Base-by-base conservation (phyloP, 192 early-diverging fungal species). In the Rhizoclosmatium globosum region DNA sequence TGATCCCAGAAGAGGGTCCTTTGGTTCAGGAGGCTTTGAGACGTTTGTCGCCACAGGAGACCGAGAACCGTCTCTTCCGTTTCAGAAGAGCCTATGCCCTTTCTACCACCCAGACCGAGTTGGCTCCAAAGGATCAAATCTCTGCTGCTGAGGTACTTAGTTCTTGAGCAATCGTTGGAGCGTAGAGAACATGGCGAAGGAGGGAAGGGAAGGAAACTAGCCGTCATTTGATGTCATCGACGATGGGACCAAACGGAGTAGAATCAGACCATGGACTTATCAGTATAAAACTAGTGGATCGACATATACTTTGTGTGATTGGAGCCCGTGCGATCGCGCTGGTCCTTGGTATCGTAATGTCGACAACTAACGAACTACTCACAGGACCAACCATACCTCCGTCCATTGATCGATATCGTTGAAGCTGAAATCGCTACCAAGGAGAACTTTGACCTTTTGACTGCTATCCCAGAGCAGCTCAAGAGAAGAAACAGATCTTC, bases 301-400 rank as follows among this genome's bases (percentile, higher is more conserved):
- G 31, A 31, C 31, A 56, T 56, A 56, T 56, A 15, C 11, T 56
- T 56, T 9, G 53, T 15, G 9, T 15, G 53, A 9, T 56, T 56
- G 53, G 53, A 56, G 53, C 11, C 9, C 53, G 1, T 56, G 53
- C 9, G 19, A 15, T 15, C 60, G 7, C 4, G 21, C 60, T 1
- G 11, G 7, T 21, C 31, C 31, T 31, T 31, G 31, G 31, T 31
- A 31, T 31, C 31, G 31, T 31, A 31, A 31, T 31, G 31, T 31
- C 31, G 31, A 31, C 0, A 31, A 31, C 31, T 31, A 31, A 31
- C 31, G 31, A 31, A 31, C 31, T 31, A 31, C 2, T 38, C 19
- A 19, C 70, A 94, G 92, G 94, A 97, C 89, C 79, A 91, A 68
- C 87, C 92, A 77, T 97, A 99, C 86, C 89, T 99, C 56, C 85